Conservation (phyloP, 2,329 filamentous ascomycete species). For the Verticillium zaregamsianum region DNA sequence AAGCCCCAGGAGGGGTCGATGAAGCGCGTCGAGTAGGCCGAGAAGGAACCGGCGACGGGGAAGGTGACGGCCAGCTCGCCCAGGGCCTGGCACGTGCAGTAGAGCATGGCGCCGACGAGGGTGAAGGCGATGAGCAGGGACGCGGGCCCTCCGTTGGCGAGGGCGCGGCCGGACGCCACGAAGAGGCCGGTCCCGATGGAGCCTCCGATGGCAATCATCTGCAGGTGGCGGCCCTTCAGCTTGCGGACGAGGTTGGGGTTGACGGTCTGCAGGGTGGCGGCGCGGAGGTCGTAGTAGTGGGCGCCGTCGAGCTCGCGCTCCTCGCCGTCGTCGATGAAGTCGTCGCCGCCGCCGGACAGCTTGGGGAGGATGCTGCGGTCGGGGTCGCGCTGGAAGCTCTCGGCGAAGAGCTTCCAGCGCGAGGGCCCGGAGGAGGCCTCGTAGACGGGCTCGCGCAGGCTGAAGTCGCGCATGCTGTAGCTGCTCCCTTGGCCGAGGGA, state of each 20-base stretch:
- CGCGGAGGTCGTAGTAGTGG: conserved; percentile 52
- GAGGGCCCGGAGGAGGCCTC: conserved; percentile 28
- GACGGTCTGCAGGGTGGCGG: conserved; percentile 68
- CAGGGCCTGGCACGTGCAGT: conserved; percentile 85
- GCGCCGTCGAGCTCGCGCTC: conserved; percentile 29
- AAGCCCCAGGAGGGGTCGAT: conserved; percentile 93
- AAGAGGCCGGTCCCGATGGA: conserved; percentile 90
- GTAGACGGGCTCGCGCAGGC: conserved; percentile 46
- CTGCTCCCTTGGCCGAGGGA: conserved; percentile 44
- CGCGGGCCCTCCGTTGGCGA: conserved; percentile 71
- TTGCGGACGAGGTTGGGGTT: conserved; percentile 70
- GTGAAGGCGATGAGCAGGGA: conserved; percentile 73
- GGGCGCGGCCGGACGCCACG: conserved; percentile 71
- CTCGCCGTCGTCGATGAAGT: conserved; percentile 22
- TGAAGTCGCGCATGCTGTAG: conserved; percentile 44
- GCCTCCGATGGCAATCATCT: conserved; percentile 97
- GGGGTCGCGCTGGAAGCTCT: conserved; percentile 62
- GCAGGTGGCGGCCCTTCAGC: conserved; percentile 79
- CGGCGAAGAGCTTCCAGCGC: conserved; percentile 42
- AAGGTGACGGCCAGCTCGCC: conserved; percentile 90
- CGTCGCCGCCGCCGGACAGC: conserved; percentile 27
- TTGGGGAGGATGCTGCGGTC: conserved; percentile 41
- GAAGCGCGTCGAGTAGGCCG: conserved; percentile 87
- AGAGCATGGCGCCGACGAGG: conserved; percentile 82
- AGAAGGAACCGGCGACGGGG: conserved; percentile 88